These are phyloP conservation scores for Nakazawaea populi DNA, from an alignment of 805 yeast species.

Conservation along the genomic window DNA sequence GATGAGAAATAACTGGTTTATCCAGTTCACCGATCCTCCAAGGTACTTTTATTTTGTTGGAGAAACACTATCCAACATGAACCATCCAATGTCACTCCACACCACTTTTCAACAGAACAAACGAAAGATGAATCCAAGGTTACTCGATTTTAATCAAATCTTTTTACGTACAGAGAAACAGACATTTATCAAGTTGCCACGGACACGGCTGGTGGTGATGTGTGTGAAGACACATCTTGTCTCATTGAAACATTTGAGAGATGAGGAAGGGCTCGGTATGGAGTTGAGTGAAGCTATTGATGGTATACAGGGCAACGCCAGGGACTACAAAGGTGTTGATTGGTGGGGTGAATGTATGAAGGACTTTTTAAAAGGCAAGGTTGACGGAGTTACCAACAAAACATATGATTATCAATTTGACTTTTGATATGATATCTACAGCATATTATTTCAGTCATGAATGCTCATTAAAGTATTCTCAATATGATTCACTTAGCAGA, in stretches of 20 bases:
- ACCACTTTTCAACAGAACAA: constrained; percentile 23
- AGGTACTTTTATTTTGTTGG: constrained; percentile 29
- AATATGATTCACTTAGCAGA: too few species aligned
- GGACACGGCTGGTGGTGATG: constrained; percentile 34
- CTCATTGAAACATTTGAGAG: constrained; percentile 34
- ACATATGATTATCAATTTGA: constrained; percentile 17
- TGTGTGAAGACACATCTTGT: constrained; percentile 45
- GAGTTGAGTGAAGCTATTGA: constrained; percentile 51
- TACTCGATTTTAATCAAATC: constrained; percentile 30
- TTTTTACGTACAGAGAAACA: constrained; percentile 50
- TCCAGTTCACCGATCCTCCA: constrained; percentile 45
- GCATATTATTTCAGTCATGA: too few species aligned
- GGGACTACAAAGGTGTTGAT: constrained; percentile 49
- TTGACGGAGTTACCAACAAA: constrained; percentile 26
- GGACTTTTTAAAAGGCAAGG: constrained; percentile 20
- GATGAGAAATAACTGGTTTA: constrained; percentile 57
- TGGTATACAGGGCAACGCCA: constrained; percentile 49
- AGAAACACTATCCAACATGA: constrained; percentile 24
- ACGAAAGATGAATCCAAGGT: constrained; percentile 25
- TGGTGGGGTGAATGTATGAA: constrained; percentile 49
- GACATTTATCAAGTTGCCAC: constrained; percentile 37
- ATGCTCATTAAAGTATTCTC: too few species aligned
- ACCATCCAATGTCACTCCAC: constrained; percentile 24
- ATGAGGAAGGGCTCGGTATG: constrained; percentile 32
- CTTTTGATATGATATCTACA: neutral